phyloP scores from a whole-genome alignment of 805 yeast genomes.

The Saturnispora sanitii region DNA sequence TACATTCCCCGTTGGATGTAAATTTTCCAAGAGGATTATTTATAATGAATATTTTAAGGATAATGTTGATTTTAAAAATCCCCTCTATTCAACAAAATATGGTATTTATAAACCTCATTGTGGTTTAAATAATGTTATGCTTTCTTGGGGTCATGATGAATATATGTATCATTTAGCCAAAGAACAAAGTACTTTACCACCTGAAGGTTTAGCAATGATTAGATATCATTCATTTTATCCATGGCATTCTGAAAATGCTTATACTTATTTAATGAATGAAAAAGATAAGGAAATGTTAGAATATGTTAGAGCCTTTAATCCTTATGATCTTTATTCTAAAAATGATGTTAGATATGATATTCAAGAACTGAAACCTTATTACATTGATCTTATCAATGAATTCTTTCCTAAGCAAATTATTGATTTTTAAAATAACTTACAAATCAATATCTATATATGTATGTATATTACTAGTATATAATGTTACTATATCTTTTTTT shows the following conservation, averaged over 20 bases:
- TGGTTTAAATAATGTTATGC: slow-evolving; percentile 60
- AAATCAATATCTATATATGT: too few relatives aligned
- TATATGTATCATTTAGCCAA: slow-evolving; percentile 68
- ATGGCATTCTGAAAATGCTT: slow-evolving; percentile 66
- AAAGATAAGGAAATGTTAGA: slow-evolving; percentile 50
- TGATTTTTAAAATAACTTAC: slow-evolving; percentile 38
- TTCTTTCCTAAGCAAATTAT: slow-evolving; percentile 48
- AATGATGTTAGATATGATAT: slow-evolving; percentile 39
- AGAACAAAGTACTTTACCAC: slow-evolving; percentile 51
- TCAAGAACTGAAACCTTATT: slow-evolving; percentile 46
- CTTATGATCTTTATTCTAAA: slow-evolving; percentile 61
- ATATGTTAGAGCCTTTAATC: slow-evolving; percentile 58
- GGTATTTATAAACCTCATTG: slow-evolving; percentile 58
- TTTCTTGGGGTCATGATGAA: slow-evolving; percentile 76
- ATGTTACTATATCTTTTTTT: too few relatives aligned
- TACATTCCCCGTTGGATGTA: slow-evolving; percentile 69
- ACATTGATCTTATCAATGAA: slow-evolving; percentile 54
- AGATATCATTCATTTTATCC: slow-evolving; percentile 70
- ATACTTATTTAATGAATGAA: slow-evolving; percentile 52
- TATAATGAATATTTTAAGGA: slow-evolving; percentile 48
- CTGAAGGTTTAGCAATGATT: slow-evolving; percentile 63
- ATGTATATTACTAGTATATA: too few relatives aligned
- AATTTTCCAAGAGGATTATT: slow-evolving; percentile 48
- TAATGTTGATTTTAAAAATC: slow-evolving; percentile 54
- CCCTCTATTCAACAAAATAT: slow-evolving; percentile 53